Base-by-base conservation (phyloP, 2,329 filamentous ascomycete genomes). In the Ophiocordyceps camponoti-saundersi region DNA sequence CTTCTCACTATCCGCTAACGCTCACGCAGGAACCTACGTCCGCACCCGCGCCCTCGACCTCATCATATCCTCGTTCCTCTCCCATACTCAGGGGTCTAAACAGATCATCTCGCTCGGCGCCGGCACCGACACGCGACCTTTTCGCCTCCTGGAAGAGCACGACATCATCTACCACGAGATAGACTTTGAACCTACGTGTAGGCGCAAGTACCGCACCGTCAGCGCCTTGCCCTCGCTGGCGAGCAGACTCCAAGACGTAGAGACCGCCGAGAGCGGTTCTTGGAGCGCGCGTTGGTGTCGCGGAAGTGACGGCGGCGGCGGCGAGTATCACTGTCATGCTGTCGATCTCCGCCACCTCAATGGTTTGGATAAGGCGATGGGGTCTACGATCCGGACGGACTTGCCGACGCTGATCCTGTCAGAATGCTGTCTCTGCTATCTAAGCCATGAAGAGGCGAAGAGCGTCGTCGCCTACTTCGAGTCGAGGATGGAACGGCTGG, bases 91-190 rank as follows among this genome's bases (percentile, higher is more conserved):
- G 23, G 46, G 56, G 2, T 50, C 64, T 42, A 78, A 77, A 51
- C 92, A 98, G 60, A 87, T 98, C 49, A 74, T 98, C 50, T 95
- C 89, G 0, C 74, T 98, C 1, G 92, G 92, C 29, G 90, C 92
- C 16, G 92, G 92, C 22, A 95, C 89, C 12, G 92, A 98, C 60
- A 96, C 92, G 7, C 77, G 92, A 16, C 82, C 80, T 49, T 88
- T 95, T 57, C 80, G 86, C 20, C 66, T 95, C 1, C 72, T 85
- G 49, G 64, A 75, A 10, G 60, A 65, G 16, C 60, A 67, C 0
- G 46, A 50, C 7, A 51, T 95, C 18, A 61, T 82, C 48, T 98
- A 96, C 61, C 89, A 96, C 61, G 92, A 98, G 62, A 70, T 98
- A 48, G 92, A 98, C 62, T 96, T 96, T 56, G 73, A 83, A 1